Evolutionary conservation across 768 basidiomycete genomes (phyloP).

Genomic region (Russula abietina): DNA sequence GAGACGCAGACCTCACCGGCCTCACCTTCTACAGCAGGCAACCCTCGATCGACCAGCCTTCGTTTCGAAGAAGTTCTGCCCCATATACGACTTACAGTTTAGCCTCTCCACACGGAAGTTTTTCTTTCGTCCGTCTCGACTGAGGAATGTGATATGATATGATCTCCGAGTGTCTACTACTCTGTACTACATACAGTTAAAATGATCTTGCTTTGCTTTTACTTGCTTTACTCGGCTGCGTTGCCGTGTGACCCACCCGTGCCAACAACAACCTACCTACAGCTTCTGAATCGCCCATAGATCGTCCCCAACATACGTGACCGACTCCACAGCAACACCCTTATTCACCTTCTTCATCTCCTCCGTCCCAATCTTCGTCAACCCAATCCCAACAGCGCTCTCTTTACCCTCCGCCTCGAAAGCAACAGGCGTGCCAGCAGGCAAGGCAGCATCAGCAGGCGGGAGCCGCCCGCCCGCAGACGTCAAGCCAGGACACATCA

Average conservation of each 20-base stretch:
- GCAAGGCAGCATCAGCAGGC: slow-evolving; percentile 57
- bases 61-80: not conserved
- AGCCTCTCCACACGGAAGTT: slow-evolving; percentile 5
- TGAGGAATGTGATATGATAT: not conserved
- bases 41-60: not conserved
- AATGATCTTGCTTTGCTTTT: not conserved
- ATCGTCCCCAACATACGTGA: slow-evolving; percentile 84
- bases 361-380: slow-evolving; percentile 76
- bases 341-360: slow-evolving; percentile 90
- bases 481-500: slow-evolving; percentile 97
- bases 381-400: slow-evolving; percentile 79
- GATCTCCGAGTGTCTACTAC: not conserved
- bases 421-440: slow-evolving; percentile 74
- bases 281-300: slow-evolving; percentile 63
- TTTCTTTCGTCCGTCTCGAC: too few relatives aligned
- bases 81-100: slow-evolving; percentile 9
- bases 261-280: slow-evolving; percentile 29
- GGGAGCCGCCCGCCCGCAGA: slow-evolving; percentile 88
- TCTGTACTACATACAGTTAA: not conserved
- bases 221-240: too few relatives aligned
- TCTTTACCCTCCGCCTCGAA: slow-evolving; percentile 96
- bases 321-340: slow-evolving; percentile 81
- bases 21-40: not conserved
- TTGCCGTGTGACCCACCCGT: too few relatives aligned
- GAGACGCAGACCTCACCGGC: too few relatives aligned